Evolutionary conservation across 306 rosid genomes (phyloP).

Genomic region (Crataegus laevigata): DNA sequence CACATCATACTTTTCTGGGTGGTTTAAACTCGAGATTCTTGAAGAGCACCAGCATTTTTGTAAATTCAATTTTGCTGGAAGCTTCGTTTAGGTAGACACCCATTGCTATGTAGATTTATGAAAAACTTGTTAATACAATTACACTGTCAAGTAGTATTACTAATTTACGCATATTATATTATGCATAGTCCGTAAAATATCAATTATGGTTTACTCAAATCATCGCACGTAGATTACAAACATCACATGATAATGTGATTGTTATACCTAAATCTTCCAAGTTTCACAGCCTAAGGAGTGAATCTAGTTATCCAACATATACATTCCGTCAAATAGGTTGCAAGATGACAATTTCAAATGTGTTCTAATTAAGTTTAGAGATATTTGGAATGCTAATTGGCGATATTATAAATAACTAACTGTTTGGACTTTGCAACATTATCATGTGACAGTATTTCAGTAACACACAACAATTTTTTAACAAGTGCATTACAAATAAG

Average conservation of each 20-base stretch:
- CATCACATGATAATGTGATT: background rate
- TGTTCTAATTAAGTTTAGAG: too few species aligned
- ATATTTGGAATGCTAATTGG: too few species aligned
- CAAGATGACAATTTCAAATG: background rate
- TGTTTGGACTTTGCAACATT: background rate
- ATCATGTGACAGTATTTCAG: background rate
- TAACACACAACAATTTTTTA: background rate
- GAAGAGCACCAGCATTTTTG: background rate
- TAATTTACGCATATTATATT: too few species aligned
- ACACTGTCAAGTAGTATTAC: too few species aligned
- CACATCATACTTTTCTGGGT: background rate
- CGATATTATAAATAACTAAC: background rate
- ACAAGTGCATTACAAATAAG: background rate
- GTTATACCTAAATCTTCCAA: background rate
- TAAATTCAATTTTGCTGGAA: background rate
- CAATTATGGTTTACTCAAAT: background rate
- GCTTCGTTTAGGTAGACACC: background rate
- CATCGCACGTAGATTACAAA: too few species aligned
- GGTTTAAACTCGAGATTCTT: background rate
- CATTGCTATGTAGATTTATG: background rate
- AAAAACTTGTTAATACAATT: background rate
- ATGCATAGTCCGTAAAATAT: too few species aligned
- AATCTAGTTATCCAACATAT: background rate
- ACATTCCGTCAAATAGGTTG: background rate
- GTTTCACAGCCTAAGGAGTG: background rate